phyloP scores from a whole-genome alignment of 257 asterid species.

The Nicotiana knightiana region DNA sequence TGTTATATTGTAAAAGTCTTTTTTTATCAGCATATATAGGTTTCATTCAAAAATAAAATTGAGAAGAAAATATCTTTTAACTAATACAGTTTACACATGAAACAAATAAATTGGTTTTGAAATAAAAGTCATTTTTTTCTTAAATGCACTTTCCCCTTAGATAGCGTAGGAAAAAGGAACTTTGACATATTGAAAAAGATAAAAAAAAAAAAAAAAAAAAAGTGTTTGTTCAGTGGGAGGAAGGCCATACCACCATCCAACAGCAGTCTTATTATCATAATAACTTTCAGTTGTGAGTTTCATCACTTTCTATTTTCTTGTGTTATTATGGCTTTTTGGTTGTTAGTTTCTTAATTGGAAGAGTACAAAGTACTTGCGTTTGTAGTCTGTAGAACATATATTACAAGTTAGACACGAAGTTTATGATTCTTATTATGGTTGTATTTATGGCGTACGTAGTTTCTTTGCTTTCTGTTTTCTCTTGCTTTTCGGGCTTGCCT shows the following conservation, averaged over 20 bases:
- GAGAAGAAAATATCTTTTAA: too few relatives aligned
- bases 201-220: background rate
- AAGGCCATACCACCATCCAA: background rate
- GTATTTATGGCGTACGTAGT: constrained; percentile 4
- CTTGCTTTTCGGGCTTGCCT: constrained; percentile 5
- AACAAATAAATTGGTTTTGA: background rate
- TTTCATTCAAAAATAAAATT: too few relatives aligned
- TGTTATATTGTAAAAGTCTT: too few relatives aligned
- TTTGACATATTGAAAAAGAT: constrained; percentile 12
- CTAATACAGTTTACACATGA: background rate
- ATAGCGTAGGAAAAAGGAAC: constrained; percentile 35
- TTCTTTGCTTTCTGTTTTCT: constrained; percentile 4
- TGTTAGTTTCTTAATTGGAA: background rate
- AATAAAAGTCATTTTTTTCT: background rate
- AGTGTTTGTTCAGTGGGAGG: background rate
- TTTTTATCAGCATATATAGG: too few relatives aligned
- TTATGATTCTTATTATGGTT: background rate
- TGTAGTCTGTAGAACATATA: background rate
- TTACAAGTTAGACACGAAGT: background rate
- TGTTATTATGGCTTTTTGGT: background rate
- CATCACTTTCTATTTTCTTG: background rate
- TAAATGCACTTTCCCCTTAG: constrained; percentile 5
- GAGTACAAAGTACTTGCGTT: too few relatives aligned
- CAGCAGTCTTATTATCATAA: background rate
- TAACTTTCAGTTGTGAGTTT: background rate